Evolutionary conservation across 306 rosid species (phyloP), one percentile per base, ranked within the genome.

Genomic region (Acacia crassicarpa): DNA sequence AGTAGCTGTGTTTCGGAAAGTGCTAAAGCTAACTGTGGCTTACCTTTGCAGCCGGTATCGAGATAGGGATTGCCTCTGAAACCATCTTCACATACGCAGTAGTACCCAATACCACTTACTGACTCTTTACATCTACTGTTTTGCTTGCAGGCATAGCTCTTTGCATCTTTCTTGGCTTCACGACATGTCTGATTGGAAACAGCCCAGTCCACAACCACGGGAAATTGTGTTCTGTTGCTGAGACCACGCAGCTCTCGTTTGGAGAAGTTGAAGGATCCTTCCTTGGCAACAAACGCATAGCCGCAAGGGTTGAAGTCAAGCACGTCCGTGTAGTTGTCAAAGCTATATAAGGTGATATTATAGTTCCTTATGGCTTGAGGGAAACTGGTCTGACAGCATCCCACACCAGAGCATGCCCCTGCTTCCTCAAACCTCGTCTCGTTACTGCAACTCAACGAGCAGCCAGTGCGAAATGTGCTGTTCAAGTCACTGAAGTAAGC

Each of bases 291-390:
- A 58, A 91, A 85, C 0, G 85, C 84, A 51, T 80, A 84, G n/a
- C 89, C 46, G 20, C 94, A 90, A 0, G 84, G 81, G 48, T 40
- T 85, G 56, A 75, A 78, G 0, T 10, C 19, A 3, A 1, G 1
- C 0, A 71, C 79, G 0, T 0, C 0, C 0, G 19, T 4, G 38
- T 71, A 51, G 71, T 75, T 78, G 0, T 1, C 0, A 2, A 1
- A 41, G 56, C 84, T 53, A 0, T 0, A 0, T 0, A 27, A 0
- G 4, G 23, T 86, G 78, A 43, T 79, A 54, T 2, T 81, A 82
- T 9, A 73, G 20, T 6, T 2, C 2, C 0, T 27, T 0, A 30
- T 49, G 20, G 12, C 32, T 25, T n/a, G 0, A 0, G 72, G 83
- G 2, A 80, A 43, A 9, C 12, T 2, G 6, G 72, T 5, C 48